A percentile compares a stretch with the other conserved stretches of the same genome.
Conservation (phyloP, 176 grass and related monocot genomes). For the Dendrocalamus sinicus region DNA sequence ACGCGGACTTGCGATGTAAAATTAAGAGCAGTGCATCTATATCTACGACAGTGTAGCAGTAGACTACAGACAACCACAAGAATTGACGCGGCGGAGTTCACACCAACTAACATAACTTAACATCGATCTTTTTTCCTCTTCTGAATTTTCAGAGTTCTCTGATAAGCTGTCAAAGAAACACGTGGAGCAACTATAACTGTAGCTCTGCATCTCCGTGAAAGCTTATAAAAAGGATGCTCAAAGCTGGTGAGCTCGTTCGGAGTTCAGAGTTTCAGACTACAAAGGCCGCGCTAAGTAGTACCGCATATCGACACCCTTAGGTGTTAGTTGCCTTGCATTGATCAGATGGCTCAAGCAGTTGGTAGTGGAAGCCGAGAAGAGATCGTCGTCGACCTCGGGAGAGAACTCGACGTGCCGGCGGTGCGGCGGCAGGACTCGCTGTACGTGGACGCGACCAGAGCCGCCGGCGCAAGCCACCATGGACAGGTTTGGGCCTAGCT, state of each 20-base stretch:
- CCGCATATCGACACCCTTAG: too few species aligned
- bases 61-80: not conserved
- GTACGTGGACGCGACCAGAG: constrained; percentile 23
- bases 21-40: not conserved
- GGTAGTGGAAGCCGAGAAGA: constrained; percentile 11
- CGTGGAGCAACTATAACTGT: not conserved
- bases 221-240: not conserved
- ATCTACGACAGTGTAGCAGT: not conserved
- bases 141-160: not conserved
- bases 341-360: not conserved
- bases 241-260: not conserved
- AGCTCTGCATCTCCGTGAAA: not conserved
- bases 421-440: constrained; percentile 41
- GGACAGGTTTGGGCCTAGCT: constrained; percentile 8
- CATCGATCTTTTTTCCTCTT: not conserved
- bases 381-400: not conserved
- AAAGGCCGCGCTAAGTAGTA: too few species aligned
- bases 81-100: not conserved
- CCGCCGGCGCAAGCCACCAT: not conserved
- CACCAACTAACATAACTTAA: not conserved
- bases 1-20: not conserved
- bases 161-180: not conserved
- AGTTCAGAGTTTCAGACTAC: not conserved
- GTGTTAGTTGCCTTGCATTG: not conserved
- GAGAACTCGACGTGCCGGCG: not conserved